Evolutionary conservation across 495 filamentous ascomycete species (phyloP).

Genomic region (Aspergillus ostianus): DNA sequence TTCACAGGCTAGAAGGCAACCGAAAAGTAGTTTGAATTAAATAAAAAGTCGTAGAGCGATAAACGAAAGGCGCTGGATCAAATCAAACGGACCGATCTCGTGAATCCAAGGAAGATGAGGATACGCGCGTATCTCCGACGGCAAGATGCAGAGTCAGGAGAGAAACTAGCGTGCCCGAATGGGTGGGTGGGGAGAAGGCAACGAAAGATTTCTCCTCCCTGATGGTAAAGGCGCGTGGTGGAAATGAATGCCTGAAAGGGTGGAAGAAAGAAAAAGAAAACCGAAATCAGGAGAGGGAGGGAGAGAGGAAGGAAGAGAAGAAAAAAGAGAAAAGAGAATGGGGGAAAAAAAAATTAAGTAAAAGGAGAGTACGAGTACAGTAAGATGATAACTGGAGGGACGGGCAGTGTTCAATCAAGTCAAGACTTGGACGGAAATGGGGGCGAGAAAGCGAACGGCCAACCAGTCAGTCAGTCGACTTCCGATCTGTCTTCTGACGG

Average conservation of each 20-base stretch:
- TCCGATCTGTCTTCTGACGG: too few relatives aligned
- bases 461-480: too few relatives aligned
- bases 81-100: constrained; percentile 10
- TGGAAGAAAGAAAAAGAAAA: neutral
- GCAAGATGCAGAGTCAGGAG: constrained; percentile 10
- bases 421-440: neutral
- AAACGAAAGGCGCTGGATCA: neutral
- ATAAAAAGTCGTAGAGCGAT: neutral
- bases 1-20: neutral
- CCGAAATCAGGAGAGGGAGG: neutral
- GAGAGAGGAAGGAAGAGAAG: neutral
- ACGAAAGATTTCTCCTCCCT: neutral
- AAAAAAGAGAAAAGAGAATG: neutral
- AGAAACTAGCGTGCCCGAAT: neutral
- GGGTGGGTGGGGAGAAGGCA: neutral
- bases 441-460: neutral
- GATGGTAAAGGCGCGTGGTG: constrained; percentile 2
- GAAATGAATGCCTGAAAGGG: neutral
- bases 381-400: neutral
- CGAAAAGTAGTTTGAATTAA: neutral
- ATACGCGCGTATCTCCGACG: constrained; percentile 2
- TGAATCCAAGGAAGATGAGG: constrained; percentile 7
- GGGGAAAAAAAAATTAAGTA: neutral
- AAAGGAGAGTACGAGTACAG: neutral
- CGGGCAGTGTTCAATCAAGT: neutral